Conservation (phyloP, 495 filamentous ascomycete species). For the Neurospora sp. region DNA sequence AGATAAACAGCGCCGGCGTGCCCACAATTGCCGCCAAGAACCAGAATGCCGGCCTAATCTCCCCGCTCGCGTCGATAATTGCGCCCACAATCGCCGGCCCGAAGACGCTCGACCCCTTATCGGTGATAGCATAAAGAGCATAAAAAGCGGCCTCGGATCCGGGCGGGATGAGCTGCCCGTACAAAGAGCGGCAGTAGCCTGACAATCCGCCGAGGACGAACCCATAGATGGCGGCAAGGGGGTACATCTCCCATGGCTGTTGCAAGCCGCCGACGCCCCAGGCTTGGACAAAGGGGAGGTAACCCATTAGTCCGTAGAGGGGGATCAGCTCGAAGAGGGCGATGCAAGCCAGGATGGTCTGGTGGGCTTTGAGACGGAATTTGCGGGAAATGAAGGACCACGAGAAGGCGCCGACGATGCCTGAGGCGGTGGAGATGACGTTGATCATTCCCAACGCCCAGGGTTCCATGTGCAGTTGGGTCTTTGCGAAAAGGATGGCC, state of each 20-base stretch:
- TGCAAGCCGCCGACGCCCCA: constrained; percentile 77
- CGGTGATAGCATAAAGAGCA: constrained; percentile 92
- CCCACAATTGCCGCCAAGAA: constrained; percentile 80
- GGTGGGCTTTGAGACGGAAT: constrained; percentile 58
- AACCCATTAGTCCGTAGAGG: constrained; percentile 82
- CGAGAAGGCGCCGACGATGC: constrained; percentile 78
- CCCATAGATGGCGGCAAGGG: constrained; percentile 80
- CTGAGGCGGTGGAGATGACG: constrained; percentile 74
- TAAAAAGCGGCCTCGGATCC: constrained; percentile 95
- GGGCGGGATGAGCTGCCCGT: constrained; percentile 83
- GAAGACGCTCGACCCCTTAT: constrained; percentile 92
- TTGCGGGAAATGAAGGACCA: constrained; percentile 68
- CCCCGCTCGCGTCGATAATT: constrained; percentile 80
- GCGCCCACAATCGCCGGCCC: constrained; percentile 88
- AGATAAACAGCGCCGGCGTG: constrained; percentile 74
- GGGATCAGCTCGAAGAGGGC: constrained; percentile 85
- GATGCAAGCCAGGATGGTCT: constrained; percentile 88
- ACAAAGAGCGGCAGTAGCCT: constrained; percentile 87
- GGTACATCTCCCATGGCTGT: constrained; percentile 95
- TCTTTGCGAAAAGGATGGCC: constrained; percentile 92
- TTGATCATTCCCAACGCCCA: constrained; percentile 87
- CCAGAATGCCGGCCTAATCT: constrained; percentile 87
- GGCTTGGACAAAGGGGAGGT: constrained; percentile 66
- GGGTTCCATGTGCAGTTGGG: constrained; percentile 77
- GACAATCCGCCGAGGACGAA: constrained; percentile 89